Evolutionary conservation across 306 rosid species (phyloP).

Genomic region (Gastrolobium bilobum): DNA sequence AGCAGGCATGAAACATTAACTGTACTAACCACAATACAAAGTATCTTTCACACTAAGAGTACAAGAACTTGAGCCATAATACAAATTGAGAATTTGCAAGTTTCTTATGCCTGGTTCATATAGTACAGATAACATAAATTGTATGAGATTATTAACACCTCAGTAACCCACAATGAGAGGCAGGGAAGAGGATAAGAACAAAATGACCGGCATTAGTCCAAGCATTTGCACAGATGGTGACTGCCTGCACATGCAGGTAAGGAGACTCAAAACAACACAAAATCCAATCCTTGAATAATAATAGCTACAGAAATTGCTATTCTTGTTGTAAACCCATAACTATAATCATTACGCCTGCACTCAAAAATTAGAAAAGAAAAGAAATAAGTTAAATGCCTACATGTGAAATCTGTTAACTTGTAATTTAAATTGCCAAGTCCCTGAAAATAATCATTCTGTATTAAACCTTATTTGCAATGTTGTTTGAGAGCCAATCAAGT

Average conservation of each 20-base stretch:
- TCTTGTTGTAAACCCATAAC: constrained; percentile 20
- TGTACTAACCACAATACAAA: not conserved
- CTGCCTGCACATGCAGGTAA: too few relatives aligned
- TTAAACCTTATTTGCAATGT: constrained; percentile 80
- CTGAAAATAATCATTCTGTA: not conserved
- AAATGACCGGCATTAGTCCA: too few relatives aligned
- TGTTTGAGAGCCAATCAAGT: constrained; percentile 90
- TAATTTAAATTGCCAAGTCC: not conserved
- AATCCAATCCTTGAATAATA: too few relatives aligned
- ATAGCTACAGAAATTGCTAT: too few relatives aligned
- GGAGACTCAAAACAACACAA: too few relatives aligned
- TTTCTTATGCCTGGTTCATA: constrained; percentile 10
- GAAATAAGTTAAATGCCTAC: not conserved
- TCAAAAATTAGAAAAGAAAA: not conserved
- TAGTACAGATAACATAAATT: not conserved
- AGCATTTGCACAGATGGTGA: too few relatives aligned
- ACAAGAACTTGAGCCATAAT: not conserved
- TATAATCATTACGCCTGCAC: constrained; percentile 68
- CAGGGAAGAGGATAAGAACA: too few relatives aligned
- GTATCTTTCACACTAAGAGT: not conserved
- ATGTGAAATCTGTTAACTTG: constrained; percentile 11
- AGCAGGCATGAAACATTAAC: not conserved
- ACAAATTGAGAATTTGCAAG: constrained; percentile 21
- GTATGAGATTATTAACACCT: not conserved
- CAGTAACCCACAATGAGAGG: not conserved